A percentile compares a stretch with the other conserved stretches of the same genome.
Conservation (phyloP, 805 yeast species). For the Hanseniaspora taiwanica region DNA sequence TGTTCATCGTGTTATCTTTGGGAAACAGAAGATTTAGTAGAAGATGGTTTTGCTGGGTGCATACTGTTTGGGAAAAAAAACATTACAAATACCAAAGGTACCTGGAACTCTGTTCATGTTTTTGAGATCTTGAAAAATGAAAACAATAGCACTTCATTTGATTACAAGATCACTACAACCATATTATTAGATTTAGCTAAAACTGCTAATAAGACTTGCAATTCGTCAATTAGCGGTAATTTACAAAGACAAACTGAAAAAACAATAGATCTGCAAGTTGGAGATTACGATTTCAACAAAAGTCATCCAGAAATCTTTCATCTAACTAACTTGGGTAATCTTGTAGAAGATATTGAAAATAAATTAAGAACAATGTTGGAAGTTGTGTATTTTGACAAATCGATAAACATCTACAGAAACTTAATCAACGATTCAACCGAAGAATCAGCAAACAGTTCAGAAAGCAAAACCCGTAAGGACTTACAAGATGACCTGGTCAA, state of each 20-base stretch:
- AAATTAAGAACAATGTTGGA: slow-evolving; percentile 78
- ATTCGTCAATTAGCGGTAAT: slow-evolving; percentile 57
- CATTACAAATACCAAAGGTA: slow-evolving; percentile 17
- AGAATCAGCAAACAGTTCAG: slow-evolving; percentile 24
- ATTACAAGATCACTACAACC: slow-evolving; percentile 75
- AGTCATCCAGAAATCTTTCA: slow-evolving; percentile 41
- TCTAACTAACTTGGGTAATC: slow-evolving; percentile 69
- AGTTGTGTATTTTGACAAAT: slow-evolving; percentile 91
- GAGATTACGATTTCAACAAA: slow-evolving; percentile 9
- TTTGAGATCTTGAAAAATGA: slow-evolving; percentile 45
- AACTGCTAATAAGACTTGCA: slow-evolving; percentile 19
- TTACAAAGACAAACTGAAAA: slow-evolving; percentile 73
- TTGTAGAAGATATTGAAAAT: slow-evolving; percentile 80
- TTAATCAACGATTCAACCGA: slow-evolving; percentile 20
- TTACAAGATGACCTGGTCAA: slow-evolving; percentile 24
- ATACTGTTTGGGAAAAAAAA: slow-evolving; percentile 63
- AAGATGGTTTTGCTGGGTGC: slow-evolving; percentile 76
- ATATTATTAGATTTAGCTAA: slow-evolving; percentile 60
- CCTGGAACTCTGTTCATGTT: slow-evolving; percentile 92
- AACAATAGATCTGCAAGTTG: slow-evolving; percentile 27
- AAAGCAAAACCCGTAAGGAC: slow-evolving; percentile 11
- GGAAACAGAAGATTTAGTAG: slow-evolving; percentile 46
- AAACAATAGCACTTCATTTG: slow-evolving; percentile 21
- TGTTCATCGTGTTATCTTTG: slow-evolving; percentile 79
- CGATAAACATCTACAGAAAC: slow-evolving; percentile 74